Conservation (phyloP, 1,139 yeast genomes). For the Blastobotrys illinoisensis region DNA sequence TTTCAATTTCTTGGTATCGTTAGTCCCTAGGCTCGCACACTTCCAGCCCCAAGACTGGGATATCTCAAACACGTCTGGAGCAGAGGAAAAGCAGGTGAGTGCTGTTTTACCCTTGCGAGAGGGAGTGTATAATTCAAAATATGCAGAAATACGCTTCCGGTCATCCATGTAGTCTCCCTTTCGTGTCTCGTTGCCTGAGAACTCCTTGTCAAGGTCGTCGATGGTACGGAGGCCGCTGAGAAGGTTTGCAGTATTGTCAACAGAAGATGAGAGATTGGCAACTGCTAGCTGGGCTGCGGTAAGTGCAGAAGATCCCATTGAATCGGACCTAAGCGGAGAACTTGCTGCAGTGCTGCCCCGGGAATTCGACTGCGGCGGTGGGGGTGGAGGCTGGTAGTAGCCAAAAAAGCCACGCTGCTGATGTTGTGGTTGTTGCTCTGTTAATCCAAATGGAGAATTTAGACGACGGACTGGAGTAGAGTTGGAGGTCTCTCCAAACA, state of each 20-base stretch:
- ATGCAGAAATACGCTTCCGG: conserved; percentile 42
- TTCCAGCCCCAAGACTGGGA: conserved; percentile 57
- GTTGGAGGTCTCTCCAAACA: background rate
- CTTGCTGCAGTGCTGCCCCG: background rate
- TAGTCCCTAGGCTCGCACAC: conserved; percentile 45
- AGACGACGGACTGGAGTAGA: background rate
- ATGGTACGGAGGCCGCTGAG: background rate
- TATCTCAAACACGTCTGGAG: conserved; percentile 46
- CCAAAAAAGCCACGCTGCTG: background rate
- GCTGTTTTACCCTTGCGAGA: conserved; percentile 41
- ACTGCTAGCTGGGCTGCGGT: background rate
- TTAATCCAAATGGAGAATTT: background rate
- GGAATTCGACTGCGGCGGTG: background rate
- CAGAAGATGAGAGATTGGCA: background rate
- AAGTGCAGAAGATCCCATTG: background rate
- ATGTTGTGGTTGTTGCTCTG: background rate
- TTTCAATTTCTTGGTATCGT: conserved; percentile 40
- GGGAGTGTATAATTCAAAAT: conserved; percentile 48
- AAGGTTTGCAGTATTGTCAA: background rate
- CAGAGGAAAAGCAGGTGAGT: conserved; percentile 46
- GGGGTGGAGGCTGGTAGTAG: background rate
- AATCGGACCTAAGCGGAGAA: background rate
- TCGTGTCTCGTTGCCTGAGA: background rate
- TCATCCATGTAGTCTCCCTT: conserved; percentile 33
- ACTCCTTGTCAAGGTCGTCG: background rate